Evolutionary conservation across 208 protist species (phyloP), one percentile per base, ranked within the genome.

Genomic region (Naegleria fowleri): DNA sequence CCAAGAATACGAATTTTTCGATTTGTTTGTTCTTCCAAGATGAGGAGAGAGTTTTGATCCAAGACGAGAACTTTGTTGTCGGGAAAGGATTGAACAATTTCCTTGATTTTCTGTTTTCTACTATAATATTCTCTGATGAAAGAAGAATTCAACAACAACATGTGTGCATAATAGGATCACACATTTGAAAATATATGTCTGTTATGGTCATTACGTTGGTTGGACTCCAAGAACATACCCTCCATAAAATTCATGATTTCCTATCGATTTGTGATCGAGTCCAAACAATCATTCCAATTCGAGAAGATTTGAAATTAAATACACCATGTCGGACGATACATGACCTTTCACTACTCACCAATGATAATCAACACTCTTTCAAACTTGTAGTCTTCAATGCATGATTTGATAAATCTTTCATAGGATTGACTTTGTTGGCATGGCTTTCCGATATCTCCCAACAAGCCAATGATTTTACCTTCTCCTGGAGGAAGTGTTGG

Each of bases 241-340:
- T 79, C 29, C 29, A 79, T 79, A 79, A 79, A 36, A 79, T 79
- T 79, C 67, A 79, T 79, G 67, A 79, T 79, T 79, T 25, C 67
- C 58, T 75, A 29, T 48, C 43, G n/a, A n/a, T n/a, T n/a, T n/a
- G n/a, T n/a, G n/a, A n/a, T n/a, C n/a, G n/a, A n/a, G n/a, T n/a
- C n/a, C n/a, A n/a, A n/a, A n/a, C n/a, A n/a, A n/a, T n/a, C n/a
- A n/a, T n/a, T n/a, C n/a, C n/a, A n/a, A n/a, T n/a, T n/a, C n/a
- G n/a, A n/a, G n/a, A n/a, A n/a, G n/a, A n/a, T n/a, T n/a, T n/a
- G n/a, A n/a, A n/a, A n/a, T n/a, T n/a, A n/a, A n/a, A n/a, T n/a
- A n/a, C n/a, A n/a, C n/a, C n/a, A n/a, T n/a, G n/a, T n/a, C n/a
- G n/a, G n/a, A n/a, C n/a, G n/a, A n/a, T n/a, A n/a, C n/a, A n/a